These are phyloP conservation scores for Raddia distichophylla DNA, from an alignment of 176 grass and related monocot species.

Conservation along the genomic window DNA sequence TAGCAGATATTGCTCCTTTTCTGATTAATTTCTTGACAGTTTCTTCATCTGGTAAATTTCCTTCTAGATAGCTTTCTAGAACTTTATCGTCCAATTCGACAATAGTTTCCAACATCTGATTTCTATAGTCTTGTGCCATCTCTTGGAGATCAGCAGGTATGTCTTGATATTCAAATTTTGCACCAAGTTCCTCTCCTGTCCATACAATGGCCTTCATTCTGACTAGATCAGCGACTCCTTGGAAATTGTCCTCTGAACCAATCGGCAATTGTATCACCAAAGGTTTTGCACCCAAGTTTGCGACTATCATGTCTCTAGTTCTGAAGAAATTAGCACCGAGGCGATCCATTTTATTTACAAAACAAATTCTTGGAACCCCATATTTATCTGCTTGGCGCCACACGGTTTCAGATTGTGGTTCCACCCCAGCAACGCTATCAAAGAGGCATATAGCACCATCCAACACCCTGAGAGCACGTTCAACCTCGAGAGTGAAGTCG, in stretches of 20 bases:
- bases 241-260: conserved; percentile 91
- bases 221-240: conserved; percentile 89
- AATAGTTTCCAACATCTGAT: conserved; percentile 82
- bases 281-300: conserved; percentile 96
- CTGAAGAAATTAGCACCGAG: conserved; percentile 96
- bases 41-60: conserved; percentile 78
- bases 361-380: conserved; percentile 95
- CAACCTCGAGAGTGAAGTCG: conserved; percentile 97
- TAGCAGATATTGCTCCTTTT: conserved; percentile 77
- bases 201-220: conserved; percentile 96
- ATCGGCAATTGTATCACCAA: conserved; percentile 93
- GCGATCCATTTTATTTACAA: conserved; percentile 97
- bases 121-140: conserved; percentile 70
- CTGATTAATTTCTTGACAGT: conserved; percentile 90
- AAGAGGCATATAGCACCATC: conserved; percentile 98
- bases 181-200: conserved; percentile 92
- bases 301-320: conserved; percentile 96
- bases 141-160: conserved; percentile 87
- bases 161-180: conserved; percentile 81
- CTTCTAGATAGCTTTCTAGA: conserved; percentile 93
- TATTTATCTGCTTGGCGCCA: conserved; percentile 99
- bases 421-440: conserved; percentile 97
- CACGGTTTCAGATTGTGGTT: conserved; percentile 98
- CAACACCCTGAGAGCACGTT: conserved; percentile 92
- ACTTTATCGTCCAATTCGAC: conserved; percentile 86